Evolutionary conservation across 345 rosid species (phyloP).

Genomic region (Arabidopsis arenosa): DNA sequence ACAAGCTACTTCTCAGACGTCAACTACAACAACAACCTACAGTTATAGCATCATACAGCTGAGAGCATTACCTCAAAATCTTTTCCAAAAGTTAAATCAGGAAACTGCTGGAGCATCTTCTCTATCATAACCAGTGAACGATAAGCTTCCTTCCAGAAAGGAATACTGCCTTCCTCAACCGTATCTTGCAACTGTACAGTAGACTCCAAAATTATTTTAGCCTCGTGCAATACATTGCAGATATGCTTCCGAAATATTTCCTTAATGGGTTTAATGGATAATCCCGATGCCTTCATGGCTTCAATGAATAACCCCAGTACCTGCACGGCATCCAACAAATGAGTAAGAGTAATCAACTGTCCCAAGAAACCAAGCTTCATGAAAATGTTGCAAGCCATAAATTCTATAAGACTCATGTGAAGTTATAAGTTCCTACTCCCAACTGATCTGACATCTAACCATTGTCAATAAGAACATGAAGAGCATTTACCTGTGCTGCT

Average conservation of each 20-base stretch:
- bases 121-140: slow-evolving; percentile 79
- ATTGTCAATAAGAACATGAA: slow-evolving; percentile 18
- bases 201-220: slow-evolving; percentile 55
- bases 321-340: slow-evolving; percentile 50
- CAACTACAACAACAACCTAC: no score
- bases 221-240: slow-evolving; percentile 44
- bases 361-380: background rate
- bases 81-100: slow-evolving; percentile 43
- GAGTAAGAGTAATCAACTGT: background rate
- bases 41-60: background rate
- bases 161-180: slow-evolving; percentile 49
- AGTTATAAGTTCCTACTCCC: slow-evolving; percentile 4
- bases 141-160: slow-evolving; percentile 80
- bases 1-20: background rate
- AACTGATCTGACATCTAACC: slow-evolving; percentile 2
- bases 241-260: slow-evolving; percentile 49
- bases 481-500: slow-evolving; percentile 77
- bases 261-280: slow-evolving; percentile 68
- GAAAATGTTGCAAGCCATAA: slow-evolving; percentile 18
- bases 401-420: slow-evolving; percentile 14
- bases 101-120: slow-evolving; percentile 69
- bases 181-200: slow-evolving; percentile 48
- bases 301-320: slow-evolving; percentile 39
- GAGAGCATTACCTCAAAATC: slow-evolving; percentile 61
- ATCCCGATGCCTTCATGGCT: slow-evolving; percentile 42